These are phyloP conservation scores for Thalassiosira hispida DNA, from an alignment of 352 stramenopile species.

Conservation along the genomic window DNA sequence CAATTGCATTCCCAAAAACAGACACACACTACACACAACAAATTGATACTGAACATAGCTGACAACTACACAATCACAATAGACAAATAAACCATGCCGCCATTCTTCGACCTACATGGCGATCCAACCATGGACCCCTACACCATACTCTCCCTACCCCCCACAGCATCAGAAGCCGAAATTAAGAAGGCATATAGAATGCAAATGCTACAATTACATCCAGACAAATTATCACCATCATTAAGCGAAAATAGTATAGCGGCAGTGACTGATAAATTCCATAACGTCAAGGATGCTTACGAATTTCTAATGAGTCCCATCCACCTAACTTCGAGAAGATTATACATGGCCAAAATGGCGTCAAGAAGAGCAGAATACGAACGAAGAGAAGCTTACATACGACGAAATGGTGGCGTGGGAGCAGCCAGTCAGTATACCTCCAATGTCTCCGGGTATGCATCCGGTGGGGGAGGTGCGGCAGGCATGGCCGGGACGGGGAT, in stretches of 20 bases:
- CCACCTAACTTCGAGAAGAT: slow-evolving; percentile 28
- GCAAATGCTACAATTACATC: slow-evolving; percentile 51
- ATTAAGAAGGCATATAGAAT: slow-evolving; percentile 53
- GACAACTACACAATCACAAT: not conserved
- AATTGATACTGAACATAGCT: too few relatives aligned
- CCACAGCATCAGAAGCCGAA: slow-evolving; percentile 41
- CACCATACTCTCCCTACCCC: slow-evolving; percentile 35
- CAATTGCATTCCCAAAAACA: too few relatives aligned
- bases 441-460: slow-evolving; percentile 4
- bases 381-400: slow-evolving; percentile 39
- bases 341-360: slow-evolving; percentile 49
- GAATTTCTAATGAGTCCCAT: slow-evolving; percentile 47
- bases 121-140: slow-evolving; percentile 43
- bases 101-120: slow-evolving; percentile 47
- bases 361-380: slow-evolving; percentile 39
- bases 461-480: slow-evolving; percentile 17
- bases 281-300: slow-evolving; percentile 56
- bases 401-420: slow-evolving; percentile 3
- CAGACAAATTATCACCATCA: slow-evolving; percentile 40
- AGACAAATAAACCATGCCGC: slow-evolving; percentile 14
- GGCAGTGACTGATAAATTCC: slow-evolving; percentile 44
- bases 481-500: slow-evolving; percentile 21
- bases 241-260: slow-evolving; percentile 26
- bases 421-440: not conserved
- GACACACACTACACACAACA: too few relatives aligned